Percentiles rank a stretch among this genome's conserved stretches.
phyloP scores from a whole-genome alignment of 148 eudicot species.

The Diospyros lotus region DNA sequence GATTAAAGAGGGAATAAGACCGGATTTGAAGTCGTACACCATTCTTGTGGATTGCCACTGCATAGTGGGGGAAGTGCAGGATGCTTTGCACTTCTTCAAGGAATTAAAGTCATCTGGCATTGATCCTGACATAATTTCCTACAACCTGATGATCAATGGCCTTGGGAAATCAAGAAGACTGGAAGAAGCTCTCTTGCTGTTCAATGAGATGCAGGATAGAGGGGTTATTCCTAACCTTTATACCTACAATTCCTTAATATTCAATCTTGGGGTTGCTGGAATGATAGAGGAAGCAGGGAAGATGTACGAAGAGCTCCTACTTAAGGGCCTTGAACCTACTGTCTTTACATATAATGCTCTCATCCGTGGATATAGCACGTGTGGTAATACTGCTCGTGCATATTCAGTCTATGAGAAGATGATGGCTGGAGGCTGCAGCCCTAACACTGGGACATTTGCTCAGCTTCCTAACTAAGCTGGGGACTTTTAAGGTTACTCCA shows the following conservation, averaged over 20 bases:
- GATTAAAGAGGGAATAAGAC: constrained; percentile 76
- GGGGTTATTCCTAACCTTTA: constrained; percentile 69
- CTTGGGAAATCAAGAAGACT: constrained; percentile 62
- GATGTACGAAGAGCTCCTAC: constrained; percentile 63
- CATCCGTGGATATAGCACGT: constrained; percentile 74
- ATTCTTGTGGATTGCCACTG: constrained; percentile 83
- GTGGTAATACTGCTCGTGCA: constrained; percentile 73
- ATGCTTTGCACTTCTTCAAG: constrained; percentile 69
- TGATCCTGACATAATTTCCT: constrained; percentile 80
- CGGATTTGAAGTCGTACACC: constrained; percentile 85
- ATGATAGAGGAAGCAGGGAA: constrained; percentile 68
- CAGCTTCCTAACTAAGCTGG: constrained; percentile 77
- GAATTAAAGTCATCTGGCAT: constrained; percentile 63
- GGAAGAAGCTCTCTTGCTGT: constrained; percentile 58
- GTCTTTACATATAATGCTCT: constrained; percentile 88
- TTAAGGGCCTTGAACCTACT: constrained; percentile 70
- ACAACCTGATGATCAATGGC: constrained; percentile 86
- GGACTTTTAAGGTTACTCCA: neutral
- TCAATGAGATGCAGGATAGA: constrained; percentile 56
- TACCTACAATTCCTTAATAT: constrained; percentile 75
- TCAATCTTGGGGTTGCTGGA: constrained; percentile 72
- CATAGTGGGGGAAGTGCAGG: constrained; percentile 52
- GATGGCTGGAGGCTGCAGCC: constrained; percentile 92
- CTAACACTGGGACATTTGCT: constrained; percentile 72
- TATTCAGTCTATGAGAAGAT: constrained; percentile 82